Base-by-base conservation (phyloP, 169 alveolate species). In the Cryptosporidium meleagridis region DNA sequence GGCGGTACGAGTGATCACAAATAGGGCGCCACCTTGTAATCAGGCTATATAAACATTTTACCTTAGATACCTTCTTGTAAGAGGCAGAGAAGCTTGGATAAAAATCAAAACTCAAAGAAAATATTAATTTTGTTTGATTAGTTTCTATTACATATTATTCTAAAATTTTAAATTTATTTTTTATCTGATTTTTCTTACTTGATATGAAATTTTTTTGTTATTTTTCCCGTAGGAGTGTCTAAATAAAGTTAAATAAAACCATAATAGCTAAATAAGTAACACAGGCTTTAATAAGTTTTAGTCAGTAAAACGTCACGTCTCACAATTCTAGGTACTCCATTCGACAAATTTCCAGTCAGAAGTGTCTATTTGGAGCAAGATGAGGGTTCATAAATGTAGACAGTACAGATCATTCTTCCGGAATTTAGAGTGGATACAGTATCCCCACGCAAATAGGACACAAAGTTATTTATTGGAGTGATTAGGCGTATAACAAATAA, bases 301-400 rank as follows among this genome's bases (percentile, higher is more conserved):
- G 72, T 65, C 72, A 65, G 72, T 65, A 65, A 65, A 62, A 44
- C 75, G 89, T 80, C 89, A 31, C 68, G 89, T 80, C 89, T 80
- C 67, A 61, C n/a, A 8, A 3, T 1, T 48, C 52, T 39, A 67
- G 53, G 58, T 62, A 62, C 89, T 44, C 80, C 89, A 73, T 59
- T 41, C 80, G 89, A 80, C 89, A 80, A 80, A 80, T 80, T 80
- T 59, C 89, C 89, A 67, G 89, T 80, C 89, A 80, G 55, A 80
- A 65, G 31, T 62, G 62, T 39, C 65, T 65, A 62, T 61, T 48
- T 37, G 29, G 51, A 61, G 51, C 45, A 65, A 44, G 51, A 14
- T 80, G 89, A 29, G 89, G 89, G 89, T 55, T 52, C 48, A 55
- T 23, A 37, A 73, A 35, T 33, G 68, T 80, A 80, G 75, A 62